Evolutionary conservation across 1,284 basidiomycete species (phyloP).

Genomic region (Trichosporon sp.): DNA sequence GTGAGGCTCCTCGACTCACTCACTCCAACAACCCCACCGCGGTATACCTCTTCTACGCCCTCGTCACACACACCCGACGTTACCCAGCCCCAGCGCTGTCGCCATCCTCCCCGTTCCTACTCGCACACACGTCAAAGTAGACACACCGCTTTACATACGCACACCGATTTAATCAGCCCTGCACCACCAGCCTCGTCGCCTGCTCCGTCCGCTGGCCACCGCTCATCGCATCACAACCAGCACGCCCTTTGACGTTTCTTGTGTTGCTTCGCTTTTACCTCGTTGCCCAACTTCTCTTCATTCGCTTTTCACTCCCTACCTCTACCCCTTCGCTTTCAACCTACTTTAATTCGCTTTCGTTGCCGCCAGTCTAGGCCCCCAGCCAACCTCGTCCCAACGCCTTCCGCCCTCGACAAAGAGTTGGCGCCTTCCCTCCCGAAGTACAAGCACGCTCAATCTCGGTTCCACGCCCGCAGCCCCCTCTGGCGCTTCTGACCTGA

Average conservation of each 20-base stretch:
- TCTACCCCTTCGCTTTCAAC: neutral
- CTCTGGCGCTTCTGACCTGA: neutral
- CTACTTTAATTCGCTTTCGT: neutral
- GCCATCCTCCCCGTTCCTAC: neutral
- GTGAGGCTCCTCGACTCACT: neutral
- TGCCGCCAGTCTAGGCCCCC: neutral
- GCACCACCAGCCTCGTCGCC: neutral
- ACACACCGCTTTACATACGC: neutral
- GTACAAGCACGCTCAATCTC: neutral
- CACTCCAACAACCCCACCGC: neutral
- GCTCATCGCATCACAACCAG: neutral
- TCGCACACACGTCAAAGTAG: neutral
- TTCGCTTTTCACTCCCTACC: neutral
- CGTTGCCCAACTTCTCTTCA: neutral
- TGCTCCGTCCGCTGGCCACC: neutral
- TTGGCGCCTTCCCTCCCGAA: neutral
- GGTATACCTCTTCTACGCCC: neutral
- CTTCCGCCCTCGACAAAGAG: neutral
- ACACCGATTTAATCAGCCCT: neutral
- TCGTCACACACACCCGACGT: neutral
- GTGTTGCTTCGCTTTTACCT: neutral
- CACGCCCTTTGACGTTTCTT: conserved; percentile 4
- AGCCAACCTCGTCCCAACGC: neutral
- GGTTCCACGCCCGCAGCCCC: neutral
- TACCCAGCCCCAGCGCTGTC: neutral